phyloP scores from a whole-genome alignment of 805 yeast genomes.

The Metschnikowia baotianmanensis region DNA sequence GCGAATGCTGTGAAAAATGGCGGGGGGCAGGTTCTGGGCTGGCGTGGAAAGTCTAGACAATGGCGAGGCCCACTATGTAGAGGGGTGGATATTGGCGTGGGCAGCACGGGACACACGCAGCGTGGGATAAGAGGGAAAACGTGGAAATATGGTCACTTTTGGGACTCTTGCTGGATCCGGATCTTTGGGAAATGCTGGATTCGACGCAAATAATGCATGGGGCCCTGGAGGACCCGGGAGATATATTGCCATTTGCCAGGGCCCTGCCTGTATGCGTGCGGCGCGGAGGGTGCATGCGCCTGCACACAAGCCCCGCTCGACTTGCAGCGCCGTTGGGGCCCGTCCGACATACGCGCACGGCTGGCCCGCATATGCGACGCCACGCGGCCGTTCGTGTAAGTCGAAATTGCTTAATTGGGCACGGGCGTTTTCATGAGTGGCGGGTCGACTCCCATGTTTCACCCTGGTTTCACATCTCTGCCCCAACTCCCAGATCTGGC shows the following conservation, averaged over 20 bases:
- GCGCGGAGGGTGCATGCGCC: too few species aligned
- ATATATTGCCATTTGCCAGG: too few species aligned
- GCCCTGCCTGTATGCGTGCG: too few species aligned
- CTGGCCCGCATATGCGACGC: slow-evolving; percentile 8
- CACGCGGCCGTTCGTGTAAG: slow-evolving; percentile 5
- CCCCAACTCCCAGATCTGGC: not conserved
- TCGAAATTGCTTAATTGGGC: slow-evolving; percentile 6
- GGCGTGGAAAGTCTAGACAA: slow-evolving; percentile 13
- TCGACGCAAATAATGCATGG: too few species aligned
- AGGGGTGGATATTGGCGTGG: too few species aligned
- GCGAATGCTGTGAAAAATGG: not conserved
- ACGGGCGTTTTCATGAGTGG: too few species aligned
- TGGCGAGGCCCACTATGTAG: slow-evolving; percentile 14
- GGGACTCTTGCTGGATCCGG: too few species aligned
- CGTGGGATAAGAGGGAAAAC: not conserved
- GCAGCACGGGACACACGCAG: not conserved
- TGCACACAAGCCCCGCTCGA: slow-evolving; percentile 7
- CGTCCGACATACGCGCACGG: slow-evolving; percentile 4
- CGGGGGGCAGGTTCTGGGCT: slow-evolving; percentile 4
- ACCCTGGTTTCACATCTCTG: not conserved
- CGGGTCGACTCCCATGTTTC: too few species aligned
- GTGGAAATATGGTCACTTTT: too few species aligned
- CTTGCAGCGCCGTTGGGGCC: too few species aligned
- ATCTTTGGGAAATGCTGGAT: too few species aligned
- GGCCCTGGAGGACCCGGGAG: too few species aligned